A percentile compares a stretch with the other conserved stretches of the same genome.
Evolutionary conservation across 441 rosid species (phyloP).

Genomic region (Arabidopsis lyrata): DNA sequence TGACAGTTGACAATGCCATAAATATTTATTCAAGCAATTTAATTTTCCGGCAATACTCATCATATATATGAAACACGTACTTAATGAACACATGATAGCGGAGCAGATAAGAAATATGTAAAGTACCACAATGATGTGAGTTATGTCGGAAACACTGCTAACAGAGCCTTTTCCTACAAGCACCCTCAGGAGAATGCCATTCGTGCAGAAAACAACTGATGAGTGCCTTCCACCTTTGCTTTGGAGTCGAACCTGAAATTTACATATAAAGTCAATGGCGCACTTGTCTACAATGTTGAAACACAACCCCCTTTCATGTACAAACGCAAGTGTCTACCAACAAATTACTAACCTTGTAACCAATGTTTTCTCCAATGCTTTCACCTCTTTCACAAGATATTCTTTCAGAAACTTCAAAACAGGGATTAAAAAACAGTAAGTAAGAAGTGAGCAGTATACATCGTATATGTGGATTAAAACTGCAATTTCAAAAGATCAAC

Average conservation of each 20-base stretch:
- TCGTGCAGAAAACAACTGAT: constrained; percentile 95
- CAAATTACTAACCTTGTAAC: constrained; percentile 78
- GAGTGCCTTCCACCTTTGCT: constrained; percentile 90
- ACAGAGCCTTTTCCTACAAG: constrained; percentile 69
- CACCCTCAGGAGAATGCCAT: constrained; percentile 85
- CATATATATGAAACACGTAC: constrained; percentile 22
- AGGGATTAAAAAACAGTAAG: constrained; percentile 31
- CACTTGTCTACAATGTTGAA: constrained; percentile 4
- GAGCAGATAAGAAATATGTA: constrained; percentile 9
- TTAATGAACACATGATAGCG: not conserved
- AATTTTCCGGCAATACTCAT: not conserved
- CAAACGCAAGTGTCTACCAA: constrained; percentile 16
- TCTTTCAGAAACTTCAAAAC: constrained; percentile 87
- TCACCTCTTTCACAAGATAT: constrained; percentile 92
- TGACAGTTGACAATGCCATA: constrained; percentile 8
- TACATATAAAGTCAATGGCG: constrained; percentile 16
- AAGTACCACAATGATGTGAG: constrained; percentile 97
- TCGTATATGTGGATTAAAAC: constrained; percentile 12
- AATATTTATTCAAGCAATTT: constrained; percentile 2
- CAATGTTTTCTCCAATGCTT: constrained; percentile 76
- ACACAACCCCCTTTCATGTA: constrained; percentile 17
- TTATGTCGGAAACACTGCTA: constrained; percentile 64
- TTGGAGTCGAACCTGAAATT: constrained; percentile 81
- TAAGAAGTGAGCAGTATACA: constrained; percentile 24
- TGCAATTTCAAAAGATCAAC: constrained; percentile 8